Evolutionary conservation across 208 protist genomes (phyloP), one percentile per base, ranked within the genome.

Genomic region (Acanthamoeba royreba): DNA sequence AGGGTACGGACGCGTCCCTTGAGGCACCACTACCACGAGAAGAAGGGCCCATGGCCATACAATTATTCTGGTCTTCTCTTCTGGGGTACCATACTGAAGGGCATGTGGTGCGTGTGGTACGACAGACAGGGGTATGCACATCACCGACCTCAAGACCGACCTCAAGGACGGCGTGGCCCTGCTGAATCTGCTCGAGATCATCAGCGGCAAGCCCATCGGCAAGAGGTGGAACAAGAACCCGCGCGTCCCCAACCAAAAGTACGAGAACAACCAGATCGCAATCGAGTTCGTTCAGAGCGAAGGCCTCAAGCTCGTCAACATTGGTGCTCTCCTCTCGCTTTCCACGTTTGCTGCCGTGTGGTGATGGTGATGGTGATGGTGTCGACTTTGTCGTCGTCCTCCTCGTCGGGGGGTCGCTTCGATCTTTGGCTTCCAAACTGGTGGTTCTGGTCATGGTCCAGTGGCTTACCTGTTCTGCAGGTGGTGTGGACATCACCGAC

Each of bases 301-400:
- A 43, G 92, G 92, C 86, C 35, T 96, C 31, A 93, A 95, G 95
- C 93, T 96, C 25, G 95, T 96, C 40, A 90, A 86, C 46, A 96
- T 96, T 38, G 94, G 93, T 89, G 49, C 66, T 25, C 49, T 43
- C 8, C 42, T 63, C 53, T 28, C 53, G 7, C 31, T 28, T 4
- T 63, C 53, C 53, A 33, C 13, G 7, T 33, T 33, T 33, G 5
- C 55, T 11, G 58, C 58, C n/a, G n/a, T n/a, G n/a, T n/a, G n/a
- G n/a, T n/a, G n/a, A n/a, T n/a, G n/a, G n/a, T n/a, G n/a, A n/a
- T n/a, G n/a, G n/a, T n/a, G n/a, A n/a, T n/a, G n/a, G n/a, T n/a
- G n/a, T n/a, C n/a, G n/a, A n/a, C n/a, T n/a, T n/a, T n/a, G n/a
- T n/a, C n/a, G n/a, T n/a, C n/a, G n/a, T n/a, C n/a, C n/a, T n/a